These are phyloP conservation scores for Colletotrichum camelliae DNA, from an alignment of 2,329 filamentous ascomycete species.

Conservation along the genomic window DNA sequence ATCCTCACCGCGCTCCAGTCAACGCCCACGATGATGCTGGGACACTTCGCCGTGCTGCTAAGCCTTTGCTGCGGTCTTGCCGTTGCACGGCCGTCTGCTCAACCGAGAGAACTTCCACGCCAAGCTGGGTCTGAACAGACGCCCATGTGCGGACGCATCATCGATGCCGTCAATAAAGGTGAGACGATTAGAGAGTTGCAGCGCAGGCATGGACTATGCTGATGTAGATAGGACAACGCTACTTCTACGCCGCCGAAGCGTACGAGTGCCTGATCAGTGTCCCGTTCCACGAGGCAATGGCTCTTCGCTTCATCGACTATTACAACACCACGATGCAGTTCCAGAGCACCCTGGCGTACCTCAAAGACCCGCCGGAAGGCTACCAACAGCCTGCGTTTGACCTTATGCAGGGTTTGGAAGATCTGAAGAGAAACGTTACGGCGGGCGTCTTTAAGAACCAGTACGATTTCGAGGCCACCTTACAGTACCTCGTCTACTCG, in stretches of 20 bases:
- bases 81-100: not conserved
- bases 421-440: not conserved
- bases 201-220: not conserved
- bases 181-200: not conserved
- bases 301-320: conserved; percentile 13
- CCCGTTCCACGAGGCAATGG: conserved; percentile 1
- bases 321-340: conserved; percentile 19
- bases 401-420: not conserved
- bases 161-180: conserved; percentile 3
- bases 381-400: conserved; percentile 12
- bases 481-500: conserved; percentile 8
- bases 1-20: not conserved
- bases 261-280: conserved; percentile 7
- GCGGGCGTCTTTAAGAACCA: conserved; percentile 1
- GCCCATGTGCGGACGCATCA: not conserved
- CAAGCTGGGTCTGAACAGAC: not conserved
- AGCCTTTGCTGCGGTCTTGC: not conserved
- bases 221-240: not conserved
- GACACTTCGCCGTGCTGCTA: not conserved
- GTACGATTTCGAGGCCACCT: conserved; percentile 1
- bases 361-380: conserved; percentile 3
- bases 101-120: not conserved
- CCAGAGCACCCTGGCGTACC: not conserved
- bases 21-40: not conserved
- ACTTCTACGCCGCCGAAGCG: not conserved